Evolutionary conservation across 192 early-diverging fungal species (phyloP).

Genomic region (Gryganskiella cystojenkinii): DNA sequence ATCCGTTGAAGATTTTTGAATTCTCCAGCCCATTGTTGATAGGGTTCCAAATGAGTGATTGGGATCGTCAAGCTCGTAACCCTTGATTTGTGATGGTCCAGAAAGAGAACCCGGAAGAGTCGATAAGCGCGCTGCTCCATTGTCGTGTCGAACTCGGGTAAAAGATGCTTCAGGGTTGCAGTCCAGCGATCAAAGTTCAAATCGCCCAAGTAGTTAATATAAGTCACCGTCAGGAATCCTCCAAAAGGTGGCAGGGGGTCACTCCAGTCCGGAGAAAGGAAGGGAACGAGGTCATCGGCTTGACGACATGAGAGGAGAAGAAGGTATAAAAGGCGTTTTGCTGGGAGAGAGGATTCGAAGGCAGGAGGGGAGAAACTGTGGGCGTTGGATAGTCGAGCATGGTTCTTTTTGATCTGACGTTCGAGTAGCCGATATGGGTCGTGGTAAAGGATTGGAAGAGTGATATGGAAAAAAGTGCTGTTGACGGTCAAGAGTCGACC

Average conservation of each 20-base stretch:
- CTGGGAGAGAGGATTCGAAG: not conserved
- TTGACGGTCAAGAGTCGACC: slow-evolving; percentile 18
- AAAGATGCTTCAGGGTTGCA: slow-evolving; percentile 8
- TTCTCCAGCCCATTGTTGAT: not conserved
- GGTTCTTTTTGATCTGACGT: not conserved
- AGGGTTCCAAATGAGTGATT: slow-evolving; percentile 33
- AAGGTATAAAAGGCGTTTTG: slow-evolving; percentile 28
- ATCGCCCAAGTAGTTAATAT: slow-evolving; percentile 27
- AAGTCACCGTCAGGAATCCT: slow-evolving; percentile 4
- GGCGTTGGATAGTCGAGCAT: too few species aligned
- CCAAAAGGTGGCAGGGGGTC: slow-evolving; percentile 23
- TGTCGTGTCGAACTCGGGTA: slow-evolving; percentile 8
- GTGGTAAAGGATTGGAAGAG: slow-evolving; percentile 29
- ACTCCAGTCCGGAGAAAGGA: slow-evolving; percentile 30
- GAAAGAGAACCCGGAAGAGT: slow-evolving; percentile 24
- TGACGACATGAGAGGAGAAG: slow-evolving; percentile 30
- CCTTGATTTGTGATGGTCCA: slow-evolving; percentile 24
- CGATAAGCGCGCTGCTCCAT: slow-evolving; percentile 15
- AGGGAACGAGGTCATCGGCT: slow-evolving; percentile 23
- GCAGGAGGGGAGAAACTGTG: not conserved
- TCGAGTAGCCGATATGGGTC: slow-evolving; percentile 24
- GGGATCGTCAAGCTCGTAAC: slow-evolving; percentile 23
- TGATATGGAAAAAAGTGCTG: slow-evolving; percentile 14
- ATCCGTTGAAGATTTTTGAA: slow-evolving; percentile 20
- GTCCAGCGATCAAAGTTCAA: slow-evolving; percentile 32